Conservation (phyloP, 257 asterid genomes). For the Fraxinus excelsior region DNA sequence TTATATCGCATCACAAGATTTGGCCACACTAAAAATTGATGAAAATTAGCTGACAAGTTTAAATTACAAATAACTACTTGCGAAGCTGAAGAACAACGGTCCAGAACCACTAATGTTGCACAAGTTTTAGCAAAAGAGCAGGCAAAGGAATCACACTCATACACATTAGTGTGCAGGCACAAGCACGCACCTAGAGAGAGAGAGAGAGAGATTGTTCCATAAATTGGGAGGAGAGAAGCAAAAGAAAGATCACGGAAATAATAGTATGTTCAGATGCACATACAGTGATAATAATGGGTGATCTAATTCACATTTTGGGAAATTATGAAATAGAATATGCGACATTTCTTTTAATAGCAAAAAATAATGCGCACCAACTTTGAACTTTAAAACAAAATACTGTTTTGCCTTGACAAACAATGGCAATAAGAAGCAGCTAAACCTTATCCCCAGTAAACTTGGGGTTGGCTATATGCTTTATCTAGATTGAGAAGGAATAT, state of each 20-base stretch:
- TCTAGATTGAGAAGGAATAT: too few species aligned
- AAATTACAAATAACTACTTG: not conserved
- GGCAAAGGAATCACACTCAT: not conserved
- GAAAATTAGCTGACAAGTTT: not conserved
- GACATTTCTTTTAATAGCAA: not conserved
- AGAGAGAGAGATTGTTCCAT: too few species aligned
- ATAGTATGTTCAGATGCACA: too few species aligned
- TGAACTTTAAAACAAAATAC: not conserved
- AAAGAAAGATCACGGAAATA: too few species aligned
- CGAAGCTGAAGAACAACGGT: not conserved
- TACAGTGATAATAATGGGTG: too few species aligned
- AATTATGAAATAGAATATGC: conserved; percentile 7
- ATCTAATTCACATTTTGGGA: too few species aligned
- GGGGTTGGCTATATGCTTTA: not conserved
- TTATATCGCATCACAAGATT: not conserved
- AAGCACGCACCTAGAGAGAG: not conserved
- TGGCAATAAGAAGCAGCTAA: not conserved
- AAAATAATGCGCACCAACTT: not conserved
- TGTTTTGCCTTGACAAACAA: not conserved
- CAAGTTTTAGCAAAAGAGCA: not conserved
- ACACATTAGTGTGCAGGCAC: not conserved
- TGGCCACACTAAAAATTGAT: not conserved
- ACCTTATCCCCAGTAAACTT: not conserved
- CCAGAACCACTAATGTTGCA: not conserved
- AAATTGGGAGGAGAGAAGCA: too few species aligned